phyloP scores from a whole-genome alignment of 306 rosid species.

The Castanea sativa region DNA sequence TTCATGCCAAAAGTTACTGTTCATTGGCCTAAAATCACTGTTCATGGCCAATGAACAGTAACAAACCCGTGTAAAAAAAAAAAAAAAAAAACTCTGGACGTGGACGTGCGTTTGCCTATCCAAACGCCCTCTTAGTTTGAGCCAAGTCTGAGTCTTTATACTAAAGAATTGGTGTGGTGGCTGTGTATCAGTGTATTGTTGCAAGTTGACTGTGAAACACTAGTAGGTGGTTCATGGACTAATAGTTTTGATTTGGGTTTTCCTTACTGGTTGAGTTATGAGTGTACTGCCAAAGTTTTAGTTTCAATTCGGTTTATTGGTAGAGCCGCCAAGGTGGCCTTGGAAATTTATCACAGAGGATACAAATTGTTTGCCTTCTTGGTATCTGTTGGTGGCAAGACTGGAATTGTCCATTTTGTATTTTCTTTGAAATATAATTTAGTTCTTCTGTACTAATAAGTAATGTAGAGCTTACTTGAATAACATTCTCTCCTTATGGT shows the following conservation, averaged over 20 bases:
- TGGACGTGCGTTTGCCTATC: too few relatives aligned
- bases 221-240: constrained; percentile 18
- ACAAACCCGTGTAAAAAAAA: too few relatives aligned
- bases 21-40: too few relatives aligned
- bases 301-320: constrained; percentile 77
- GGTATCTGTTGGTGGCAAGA: constrained; percentile 74
- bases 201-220: constrained; percentile 29
- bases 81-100: too few relatives aligned
- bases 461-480: constrained; percentile 6
- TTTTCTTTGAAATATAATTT: not conserved
- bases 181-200: constrained; percentile 2
- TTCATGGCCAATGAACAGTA: too few relatives aligned
- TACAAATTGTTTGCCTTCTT: constrained; percentile 57
- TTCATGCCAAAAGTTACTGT: too few relatives aligned
- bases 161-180: constrained; percentile 27
- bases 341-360: constrained; percentile 61
- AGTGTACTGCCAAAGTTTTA: constrained; percentile 53
- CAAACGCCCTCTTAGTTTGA: constrained; percentile 16
- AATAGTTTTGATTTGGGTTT: constrained; percentile 40
- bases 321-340: constrained; percentile 54
- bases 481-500: not conserved
- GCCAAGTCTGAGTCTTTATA: constrained; percentile 15
- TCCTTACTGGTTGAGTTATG: constrained; percentile 37
- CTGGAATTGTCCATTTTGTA: not conserved
- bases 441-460: not conserved